These are phyloP conservation scores for Candida anglica DNA, from an alignment of 805 yeast species.

Conservation along the genomic window DNA sequence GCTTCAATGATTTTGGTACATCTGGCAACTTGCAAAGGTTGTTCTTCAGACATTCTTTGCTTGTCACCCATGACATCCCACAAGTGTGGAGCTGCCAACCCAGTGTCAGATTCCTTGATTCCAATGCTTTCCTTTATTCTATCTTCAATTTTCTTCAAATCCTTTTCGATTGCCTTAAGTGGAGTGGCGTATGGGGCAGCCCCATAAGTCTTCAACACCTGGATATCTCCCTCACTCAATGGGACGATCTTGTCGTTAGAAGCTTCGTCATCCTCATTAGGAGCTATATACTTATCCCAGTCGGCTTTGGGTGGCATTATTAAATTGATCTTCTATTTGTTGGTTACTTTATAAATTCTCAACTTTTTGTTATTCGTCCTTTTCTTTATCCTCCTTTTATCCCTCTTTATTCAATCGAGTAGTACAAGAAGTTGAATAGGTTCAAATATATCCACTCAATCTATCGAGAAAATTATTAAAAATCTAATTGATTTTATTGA, in stretches of 20 bases:
- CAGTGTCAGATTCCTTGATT: slow-evolving; percentile 92
- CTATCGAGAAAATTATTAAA: no score
- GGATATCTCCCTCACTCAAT: slow-evolving; percentile 93
- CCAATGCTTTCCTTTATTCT: slow-evolving; percentile 95
- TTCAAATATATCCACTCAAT: no score
- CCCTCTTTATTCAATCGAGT: no score
- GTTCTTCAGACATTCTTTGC: slow-evolving; percentile 89
- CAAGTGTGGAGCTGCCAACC: slow-evolving; percentile 92
- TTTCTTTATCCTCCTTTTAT: no score
- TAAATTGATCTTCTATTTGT: neutral
- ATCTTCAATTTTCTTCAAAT: slow-evolving; percentile 76
- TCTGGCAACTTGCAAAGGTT: slow-evolving; percentile 96
- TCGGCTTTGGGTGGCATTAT: slow-evolving; percentile 94
- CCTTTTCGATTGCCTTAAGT: slow-evolving; percentile 81
- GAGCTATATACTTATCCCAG: slow-evolving; percentile 96
- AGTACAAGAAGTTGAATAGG: no score
- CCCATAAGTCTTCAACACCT: slow-evolving; percentile 93
- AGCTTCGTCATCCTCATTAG: slow-evolving; percentile 64
- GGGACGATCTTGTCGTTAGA: slow-evolving; percentile 78
- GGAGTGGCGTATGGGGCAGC: slow-evolving; percentile 91
- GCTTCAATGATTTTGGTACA: slow-evolving; percentile 94
- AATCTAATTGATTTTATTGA: no score
- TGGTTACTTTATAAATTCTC: no score
- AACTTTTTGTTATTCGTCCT: no score
- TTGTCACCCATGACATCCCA: slow-evolving; percentile 98